Conservation (phyloP, 768 basidiomycete species). For the Rhodotorula babjevae region DNA sequence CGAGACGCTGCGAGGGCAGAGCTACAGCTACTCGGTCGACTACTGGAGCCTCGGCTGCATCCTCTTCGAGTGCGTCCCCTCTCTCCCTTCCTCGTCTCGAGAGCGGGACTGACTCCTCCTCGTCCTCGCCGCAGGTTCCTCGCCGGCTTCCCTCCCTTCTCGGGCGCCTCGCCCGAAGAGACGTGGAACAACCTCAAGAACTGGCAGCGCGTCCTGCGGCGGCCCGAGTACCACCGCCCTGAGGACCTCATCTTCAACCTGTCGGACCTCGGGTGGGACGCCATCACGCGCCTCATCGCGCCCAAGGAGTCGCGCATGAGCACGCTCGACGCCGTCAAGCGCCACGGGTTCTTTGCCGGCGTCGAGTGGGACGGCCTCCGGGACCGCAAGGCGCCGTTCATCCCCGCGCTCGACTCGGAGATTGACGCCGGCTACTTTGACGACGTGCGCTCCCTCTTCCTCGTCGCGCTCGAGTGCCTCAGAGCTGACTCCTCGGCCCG, state of each 20-base stretch:
- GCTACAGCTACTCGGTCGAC: slow-evolving; percentile 93
- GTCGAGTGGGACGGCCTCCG: slow-evolving; percentile 77
- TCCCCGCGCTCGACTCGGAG: slow-evolving; percentile 89
- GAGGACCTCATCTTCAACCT: slow-evolving; percentile 97
- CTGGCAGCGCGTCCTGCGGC: slow-evolving; percentile 84
- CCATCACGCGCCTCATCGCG: slow-evolving; percentile 80
- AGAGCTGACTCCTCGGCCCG: no score
- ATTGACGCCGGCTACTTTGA: slow-evolving; percentile 56
- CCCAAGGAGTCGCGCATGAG: slow-evolving; percentile 75
- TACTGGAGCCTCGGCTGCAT: slow-evolving; percentile 99
- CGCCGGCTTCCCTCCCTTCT: slow-evolving; percentile 96
- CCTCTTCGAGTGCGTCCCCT: slow-evolving; percentile 66
- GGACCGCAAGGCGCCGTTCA: slow-evolving; percentile 70
- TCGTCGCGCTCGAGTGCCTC: no score
- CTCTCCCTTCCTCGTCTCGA: neutral
- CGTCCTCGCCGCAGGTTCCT: slow-evolving; percentile 54
- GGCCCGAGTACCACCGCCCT: slow-evolving; percentile 90
- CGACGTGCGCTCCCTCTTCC: slow-evolving; percentile 26
- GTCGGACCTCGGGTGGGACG: slow-evolving; percentile 87
- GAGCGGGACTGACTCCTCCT: no score
- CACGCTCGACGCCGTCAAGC: slow-evolving; percentile 65
- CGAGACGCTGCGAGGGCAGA: slow-evolving; percentile 75
- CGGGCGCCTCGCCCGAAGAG: slow-evolving; percentile 88
- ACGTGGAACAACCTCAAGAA: slow-evolving; percentile 99
- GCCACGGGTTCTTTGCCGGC: slow-evolving; percentile 75